Percentiles rank a stretch among this genome's conserved stretches.
Conservation (phyloP, 768 basidiomycete species). For the Tylopilus balloui region DNA sequence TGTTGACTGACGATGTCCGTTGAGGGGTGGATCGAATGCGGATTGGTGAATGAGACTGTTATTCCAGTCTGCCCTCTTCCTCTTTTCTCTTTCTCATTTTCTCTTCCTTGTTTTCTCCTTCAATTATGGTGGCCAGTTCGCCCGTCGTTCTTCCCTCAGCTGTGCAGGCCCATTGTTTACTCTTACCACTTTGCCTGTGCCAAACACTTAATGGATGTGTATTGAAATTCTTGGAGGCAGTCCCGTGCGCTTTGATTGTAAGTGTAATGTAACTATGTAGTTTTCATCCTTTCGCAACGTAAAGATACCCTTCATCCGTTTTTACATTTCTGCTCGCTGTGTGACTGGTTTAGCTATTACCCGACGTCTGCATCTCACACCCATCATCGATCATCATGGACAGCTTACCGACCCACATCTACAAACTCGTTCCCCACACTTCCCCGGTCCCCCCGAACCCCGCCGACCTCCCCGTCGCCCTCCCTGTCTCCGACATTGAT, state of each 20-base stretch:
- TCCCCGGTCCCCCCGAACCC: constrained; percentile 33
- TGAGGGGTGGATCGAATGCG: constrained; percentile 10
- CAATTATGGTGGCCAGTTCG: constrained; percentile 8
- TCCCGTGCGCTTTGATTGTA: constrained; percentile 11
- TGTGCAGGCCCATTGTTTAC: constrained; percentile 9
- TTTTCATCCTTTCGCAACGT: constrained; percentile 6
- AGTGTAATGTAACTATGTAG: constrained; percentile 25
- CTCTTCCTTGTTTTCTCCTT: constrained; percentile 1
- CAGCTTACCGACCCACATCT: constrained; percentile 47
- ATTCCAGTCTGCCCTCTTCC: background rate
- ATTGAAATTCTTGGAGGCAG: constrained; percentile 3
- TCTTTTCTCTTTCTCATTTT: too few relatives aligned
- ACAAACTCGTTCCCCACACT: constrained; percentile 52
- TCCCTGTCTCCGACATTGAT: constrained; percentile 52
- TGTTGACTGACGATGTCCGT: constrained; percentile 44
- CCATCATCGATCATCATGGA: too few relatives aligned
- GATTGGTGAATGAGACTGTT: constrained; percentile 9
- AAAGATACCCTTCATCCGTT: constrained; percentile 28
- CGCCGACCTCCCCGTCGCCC: constrained; percentile 36
- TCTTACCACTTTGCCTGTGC: constrained; percentile 10
- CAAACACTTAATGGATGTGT: constrained; percentile 21
- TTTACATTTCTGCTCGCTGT: background rate
- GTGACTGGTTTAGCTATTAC: background rate
- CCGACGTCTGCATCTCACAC: too few relatives aligned
- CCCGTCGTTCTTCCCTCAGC: constrained; percentile 7